phyloP scores from a whole-genome alignment of 768 basidiomycete genomes.

The Russula sp. region DNA sequence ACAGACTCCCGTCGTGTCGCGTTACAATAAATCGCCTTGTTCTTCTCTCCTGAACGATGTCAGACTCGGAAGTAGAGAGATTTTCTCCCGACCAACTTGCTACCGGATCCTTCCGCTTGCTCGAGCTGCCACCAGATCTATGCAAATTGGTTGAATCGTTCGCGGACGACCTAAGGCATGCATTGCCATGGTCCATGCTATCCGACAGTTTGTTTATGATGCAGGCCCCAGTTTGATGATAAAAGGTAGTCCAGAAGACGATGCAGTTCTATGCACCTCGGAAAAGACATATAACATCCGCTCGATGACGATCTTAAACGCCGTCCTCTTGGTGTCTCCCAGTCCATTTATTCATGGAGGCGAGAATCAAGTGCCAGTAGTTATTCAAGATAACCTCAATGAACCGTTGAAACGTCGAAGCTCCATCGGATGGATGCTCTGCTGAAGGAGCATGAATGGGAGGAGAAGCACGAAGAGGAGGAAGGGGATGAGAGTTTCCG shows the following conservation, averaged over 20 bases:
- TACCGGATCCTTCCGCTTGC: slow-evolving; percentile 57
- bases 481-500: slow-evolving; percentile 46
- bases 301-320: slow-evolving; percentile 89
- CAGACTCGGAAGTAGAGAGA: slow-evolving; percentile 46
- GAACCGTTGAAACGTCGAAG: slow-evolving; percentile 87
- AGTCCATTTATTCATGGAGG: slow-evolving; percentile 44
- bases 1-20: too few relatives aligned
- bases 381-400: slow-evolving; percentile 76
- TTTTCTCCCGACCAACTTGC: slow-evolving; percentile 53
- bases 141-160: slow-evolving; percentile 58
- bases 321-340: slow-evolving; percentile 67
- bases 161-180: slow-evolving; percentile 12
- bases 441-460: slow-evolving; percentile 65
- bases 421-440: slow-evolving; percentile 61
- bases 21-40: too few relatives aligned
- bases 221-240: slow-evolving; percentile 44
- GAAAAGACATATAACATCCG: slow-evolving; percentile 80
- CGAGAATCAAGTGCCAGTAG: slow-evolving; percentile 51
- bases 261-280: slow-evolving; percentile 85
- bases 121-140: slow-evolving; percentile 74
- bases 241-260: slow-evolving; percentile 73
- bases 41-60: slow-evolving; percentile 35
- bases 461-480: slow-evolving; percentile 64
- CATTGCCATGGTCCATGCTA: not conserved
- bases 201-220: slow-evolving; percentile 26